Conservation (phyloP, 139 green algal genomes). For the Desmodesmus armatus region DNA sequence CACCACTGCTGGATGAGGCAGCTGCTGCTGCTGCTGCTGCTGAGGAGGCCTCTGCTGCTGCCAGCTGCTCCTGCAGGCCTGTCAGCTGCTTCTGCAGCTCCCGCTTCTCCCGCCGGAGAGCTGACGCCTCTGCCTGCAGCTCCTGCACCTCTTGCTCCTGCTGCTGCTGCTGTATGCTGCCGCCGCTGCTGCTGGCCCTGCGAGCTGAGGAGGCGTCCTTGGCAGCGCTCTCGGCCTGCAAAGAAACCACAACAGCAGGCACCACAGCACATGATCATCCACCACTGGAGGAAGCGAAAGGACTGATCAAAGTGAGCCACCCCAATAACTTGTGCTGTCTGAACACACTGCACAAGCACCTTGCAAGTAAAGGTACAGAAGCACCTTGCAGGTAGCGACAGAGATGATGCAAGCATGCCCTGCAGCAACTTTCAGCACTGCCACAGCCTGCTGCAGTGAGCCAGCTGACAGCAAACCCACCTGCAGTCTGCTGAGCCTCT, state of each 20-base stretch:
- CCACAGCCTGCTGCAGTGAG: no score
- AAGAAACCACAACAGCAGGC: background rate
- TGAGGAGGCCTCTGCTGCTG: background rate
- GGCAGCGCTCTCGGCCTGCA: constrained; percentile 6
- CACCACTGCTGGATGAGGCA: no score
- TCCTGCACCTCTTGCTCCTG: background rate
- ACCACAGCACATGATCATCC: background rate
- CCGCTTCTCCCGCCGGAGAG: background rate
- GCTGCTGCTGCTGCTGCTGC: background rate
- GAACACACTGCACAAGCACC: no score
- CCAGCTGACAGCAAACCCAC: no score
- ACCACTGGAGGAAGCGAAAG: no score
- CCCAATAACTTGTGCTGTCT: no score
- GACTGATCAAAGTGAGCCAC: no score
- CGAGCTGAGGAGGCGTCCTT: background rate
- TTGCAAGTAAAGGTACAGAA: no score
- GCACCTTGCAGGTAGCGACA: no score
- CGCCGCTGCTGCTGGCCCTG: background rate
- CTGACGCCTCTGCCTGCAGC: constrained; percentile 19
- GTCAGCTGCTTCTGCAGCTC: constrained; percentile 13
- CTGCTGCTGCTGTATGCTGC: background rate
- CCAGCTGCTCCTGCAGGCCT: constrained; percentile 18
- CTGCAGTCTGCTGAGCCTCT: constrained; percentile 25
- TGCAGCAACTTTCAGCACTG: no score
- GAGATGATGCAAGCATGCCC: no score